A percentile compares a stretch with the other conserved stretches of the same genome.
Evolutionary conservation across 345 rosid species (phyloP).

Genomic region (Abelmoschus esculentus): DNA sequence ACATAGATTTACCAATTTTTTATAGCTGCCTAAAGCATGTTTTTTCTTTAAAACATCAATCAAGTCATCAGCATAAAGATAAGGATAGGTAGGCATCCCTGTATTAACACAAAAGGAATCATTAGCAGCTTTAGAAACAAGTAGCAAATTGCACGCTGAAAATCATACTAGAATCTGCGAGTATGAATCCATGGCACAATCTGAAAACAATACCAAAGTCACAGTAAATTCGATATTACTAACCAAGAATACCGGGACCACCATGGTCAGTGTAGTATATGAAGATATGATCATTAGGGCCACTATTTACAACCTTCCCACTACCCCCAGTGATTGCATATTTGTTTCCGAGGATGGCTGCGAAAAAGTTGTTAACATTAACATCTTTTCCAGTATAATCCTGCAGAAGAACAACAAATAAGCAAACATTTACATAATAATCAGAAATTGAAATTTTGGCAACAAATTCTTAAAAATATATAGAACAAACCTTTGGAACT

Average conservation of each 20-base stretch:
- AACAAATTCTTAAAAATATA: not conserved
- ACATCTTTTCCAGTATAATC: conserved; percentile 85
- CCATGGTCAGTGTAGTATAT: conserved; percentile 83
- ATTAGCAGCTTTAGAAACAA: not conserved
- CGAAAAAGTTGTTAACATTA: conserved; percentile 63
- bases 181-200: too few relatives aligned
- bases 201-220: not conserved
- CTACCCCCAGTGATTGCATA: conserved; percentile 78
- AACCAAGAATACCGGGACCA: conserved; percentile 92
- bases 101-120: conserved; percentile 9
- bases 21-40: conserved; percentile 69
- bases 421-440: not conserved
- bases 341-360: conserved; percentile 79
- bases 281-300: conserved; percentile 90
- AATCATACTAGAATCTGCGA: not conserved
- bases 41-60: conserved; percentile 66
- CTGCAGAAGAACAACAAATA: conserved; percentile 29
- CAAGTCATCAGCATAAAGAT: conserved; percentile 72
- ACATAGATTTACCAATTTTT: conserved; percentile 57
- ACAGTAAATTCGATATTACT: conserved; percentile 23
- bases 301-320: conserved; percentile 86
- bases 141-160: not conserved
- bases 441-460: not conserved
- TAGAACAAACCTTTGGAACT: conserved; percentile 66
- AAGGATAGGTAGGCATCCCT: conserved; percentile 98